Conservation (phyloP, 169 alveolate genomes). For the Plasmodium gallinaceum region DNA sequence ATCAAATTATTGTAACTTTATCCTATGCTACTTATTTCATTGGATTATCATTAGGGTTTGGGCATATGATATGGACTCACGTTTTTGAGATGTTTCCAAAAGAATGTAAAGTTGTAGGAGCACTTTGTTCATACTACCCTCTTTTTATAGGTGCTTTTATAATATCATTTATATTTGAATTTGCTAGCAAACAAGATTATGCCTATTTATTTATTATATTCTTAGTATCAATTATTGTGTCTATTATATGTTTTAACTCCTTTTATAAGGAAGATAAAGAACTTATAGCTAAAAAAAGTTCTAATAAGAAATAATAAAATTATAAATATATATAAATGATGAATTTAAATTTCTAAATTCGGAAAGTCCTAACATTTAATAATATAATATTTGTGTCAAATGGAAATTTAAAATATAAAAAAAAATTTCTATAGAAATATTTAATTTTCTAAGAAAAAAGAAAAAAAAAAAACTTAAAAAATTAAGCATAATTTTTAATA, state of each 20-base stretch:
- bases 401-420: no score
- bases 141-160: conserved; percentile 50
- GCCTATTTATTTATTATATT: conserved; percentile 30
- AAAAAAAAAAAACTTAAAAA: no score
- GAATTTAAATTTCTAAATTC: no score
- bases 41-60: conserved; percentile 73
- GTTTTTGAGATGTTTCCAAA: conserved; percentile 47
- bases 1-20: conserved; percentile 21
- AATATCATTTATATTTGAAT: conserved; percentile 31
- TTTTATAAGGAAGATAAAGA: conserved; percentile 12
- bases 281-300: background rate
- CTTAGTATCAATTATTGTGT: conserved; percentile 7
- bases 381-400: no score
- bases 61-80: conserved; percentile 64
- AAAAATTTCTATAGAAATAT: no score
- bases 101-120: conserved; percentile 44
- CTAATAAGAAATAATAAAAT: background rate
- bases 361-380: no score
- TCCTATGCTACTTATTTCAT: conserved; percentile 1
- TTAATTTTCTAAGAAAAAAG: no score
- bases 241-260: conserved; percentile 17
- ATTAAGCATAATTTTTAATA: no score
- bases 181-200: background rate
- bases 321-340: background rate
- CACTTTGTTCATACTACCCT: conserved; percentile 31